phyloP scores from a whole-genome alignment of 768 basidiomycete genomes.

The Hygrophorus russula region DNA sequence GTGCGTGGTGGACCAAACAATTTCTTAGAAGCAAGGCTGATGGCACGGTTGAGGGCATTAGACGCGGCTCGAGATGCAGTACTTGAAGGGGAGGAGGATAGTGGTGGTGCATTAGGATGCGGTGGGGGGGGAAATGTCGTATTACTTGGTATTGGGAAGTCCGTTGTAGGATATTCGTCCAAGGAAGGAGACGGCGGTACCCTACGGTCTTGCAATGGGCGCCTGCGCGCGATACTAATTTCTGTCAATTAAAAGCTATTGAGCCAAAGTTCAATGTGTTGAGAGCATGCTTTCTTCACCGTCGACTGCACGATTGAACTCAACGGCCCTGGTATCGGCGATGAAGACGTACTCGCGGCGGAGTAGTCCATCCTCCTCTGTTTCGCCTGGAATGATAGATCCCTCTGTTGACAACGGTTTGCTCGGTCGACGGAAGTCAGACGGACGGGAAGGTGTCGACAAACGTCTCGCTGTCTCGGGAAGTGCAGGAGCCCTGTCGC shows the following conservation, averaged over 20 bases:
- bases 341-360: constrained; percentile 90
- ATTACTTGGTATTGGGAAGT: constrained; percentile 20
- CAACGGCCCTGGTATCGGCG: constrained; percentile 80
- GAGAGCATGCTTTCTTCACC: constrained; percentile 36
- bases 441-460: constrained; percentile 5
- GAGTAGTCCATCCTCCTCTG: constrained; percentile 71
- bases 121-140: constrained; percentile 62
- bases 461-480: constrained; percentile 14
- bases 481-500: constrained; percentile 14
- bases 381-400: constrained; percentile 72
- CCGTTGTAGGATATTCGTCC: constrained; percentile 29
- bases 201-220: constrained; percentile 47
- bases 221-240: constrained; percentile 46
- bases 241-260: constrained; percentile 34
- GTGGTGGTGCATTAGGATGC: constrained; percentile 37
- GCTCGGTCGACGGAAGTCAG: neutral
- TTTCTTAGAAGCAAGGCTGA: constrained; percentile 75
- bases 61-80: constrained; percentile 51
- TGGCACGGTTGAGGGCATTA: constrained; percentile 67
- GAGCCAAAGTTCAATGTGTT: neutral
- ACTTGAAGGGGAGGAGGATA: constrained; percentile 57
- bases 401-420: constrained; percentile 41
- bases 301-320: constrained; percentile 87
- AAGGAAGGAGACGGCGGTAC: constrained; percentile 33
- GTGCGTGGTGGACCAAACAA: constrained; percentile 50